Evolutionary conservation across 495 filamentous ascomycete species (phyloP).

Genomic region (Aspergillus incahuasiensis): DNA sequence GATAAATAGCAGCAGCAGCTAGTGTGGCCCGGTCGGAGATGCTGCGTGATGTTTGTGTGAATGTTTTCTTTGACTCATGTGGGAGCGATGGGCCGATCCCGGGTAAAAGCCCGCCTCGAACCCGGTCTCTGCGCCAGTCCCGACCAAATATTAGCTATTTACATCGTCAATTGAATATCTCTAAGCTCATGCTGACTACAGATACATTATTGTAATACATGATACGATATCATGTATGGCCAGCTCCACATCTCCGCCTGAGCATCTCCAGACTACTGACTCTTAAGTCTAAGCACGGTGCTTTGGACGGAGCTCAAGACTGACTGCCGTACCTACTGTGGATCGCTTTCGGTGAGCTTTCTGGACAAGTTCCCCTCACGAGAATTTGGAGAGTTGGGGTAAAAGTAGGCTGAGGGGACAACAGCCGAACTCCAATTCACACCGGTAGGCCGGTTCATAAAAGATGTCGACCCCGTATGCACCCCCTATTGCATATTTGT

Average conservation of each 20-base stretch:
- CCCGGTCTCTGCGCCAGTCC: background rate
- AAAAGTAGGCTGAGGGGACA: conserved; percentile 12
- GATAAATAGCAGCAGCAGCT: conserved; percentile 19
- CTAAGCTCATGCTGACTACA: background rate
- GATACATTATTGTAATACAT: background rate
- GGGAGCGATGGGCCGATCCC: conserved; percentile 18
- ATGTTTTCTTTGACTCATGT: conserved; percentile 41
- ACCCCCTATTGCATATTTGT: no score
- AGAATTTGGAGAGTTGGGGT: conserved; percentile 25
- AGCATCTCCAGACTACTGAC: conserved; percentile 3
- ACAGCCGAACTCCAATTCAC: no score
- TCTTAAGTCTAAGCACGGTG: background rate
- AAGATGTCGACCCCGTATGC: no score
- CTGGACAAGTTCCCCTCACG: conserved; percentile 33
- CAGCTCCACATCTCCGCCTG: conserved; percentile 5
- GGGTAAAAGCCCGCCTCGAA: background rate
- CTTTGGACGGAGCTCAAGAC: background rate
- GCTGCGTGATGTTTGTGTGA: conserved; percentile 16
- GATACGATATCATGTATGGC: background rate
- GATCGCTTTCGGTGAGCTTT: conserved; percentile 33
- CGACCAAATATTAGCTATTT: background rate
- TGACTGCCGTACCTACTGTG: background rate
- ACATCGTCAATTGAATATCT: background rate
- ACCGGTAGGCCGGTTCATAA: no score
- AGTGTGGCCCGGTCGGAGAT: conserved; percentile 24